A percentile compares a stretch with the other conserved stretches of the same genome.
Evolutionary conservation across 768 basidiomycete species (phyloP).

Genomic region (Russula ochroleuca): DNA sequence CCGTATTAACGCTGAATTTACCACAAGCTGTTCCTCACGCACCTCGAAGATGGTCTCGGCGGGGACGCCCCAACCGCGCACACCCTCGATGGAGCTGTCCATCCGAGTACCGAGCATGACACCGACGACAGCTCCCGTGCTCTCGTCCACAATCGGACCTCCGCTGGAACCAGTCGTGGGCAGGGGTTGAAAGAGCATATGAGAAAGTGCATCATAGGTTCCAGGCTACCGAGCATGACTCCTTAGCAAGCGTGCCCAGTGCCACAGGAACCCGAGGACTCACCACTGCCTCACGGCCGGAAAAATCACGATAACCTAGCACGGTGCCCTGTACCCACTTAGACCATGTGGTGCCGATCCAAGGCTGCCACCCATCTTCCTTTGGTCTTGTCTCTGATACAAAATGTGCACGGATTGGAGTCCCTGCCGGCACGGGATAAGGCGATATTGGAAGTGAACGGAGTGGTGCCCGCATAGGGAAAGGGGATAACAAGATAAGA

Average conservation of each 20-base stretch:
- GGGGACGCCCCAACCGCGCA: conserved; percentile 58
- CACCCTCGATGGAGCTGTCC: conserved; percentile 51
- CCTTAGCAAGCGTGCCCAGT: neutral
- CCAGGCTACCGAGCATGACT: conserved; percentile 44
- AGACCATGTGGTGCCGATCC: conserved; percentile 51
- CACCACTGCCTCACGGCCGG: conserved; percentile 54
- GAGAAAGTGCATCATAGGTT: conserved; percentile 60
- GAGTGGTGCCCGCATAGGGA: conserved; percentile 30
- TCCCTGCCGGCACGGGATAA: conserved; percentile 49
- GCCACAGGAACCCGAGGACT: conserved; percentile 22
- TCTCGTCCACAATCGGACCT: conserved; percentile 60
- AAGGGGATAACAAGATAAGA: conserved; percentile 43
- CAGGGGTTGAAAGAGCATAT: conserved; percentile 49
- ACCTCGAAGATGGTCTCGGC: conserved; percentile 64
- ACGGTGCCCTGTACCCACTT: conserved; percentile 52
- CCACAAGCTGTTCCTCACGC: conserved; percentile 21
- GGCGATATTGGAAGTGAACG: conserved; percentile 56
- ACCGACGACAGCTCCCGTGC: conserved; percentile 60
- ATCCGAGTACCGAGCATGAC: conserved; percentile 58
- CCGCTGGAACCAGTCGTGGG: conserved; percentile 67
- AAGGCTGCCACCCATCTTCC: conserved; percentile 43
- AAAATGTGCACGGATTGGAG: conserved; percentile 50
- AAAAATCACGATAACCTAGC: conserved; percentile 55
- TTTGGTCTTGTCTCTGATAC: conserved; percentile 43
- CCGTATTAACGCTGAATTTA: neutral